Percentiles rank a stretch among this genome's conserved stretches.
Evolutionary conservation across 2,329 filamentous ascomycete species (phyloP).

Genomic region (Sporothrix protearum): DNA sequence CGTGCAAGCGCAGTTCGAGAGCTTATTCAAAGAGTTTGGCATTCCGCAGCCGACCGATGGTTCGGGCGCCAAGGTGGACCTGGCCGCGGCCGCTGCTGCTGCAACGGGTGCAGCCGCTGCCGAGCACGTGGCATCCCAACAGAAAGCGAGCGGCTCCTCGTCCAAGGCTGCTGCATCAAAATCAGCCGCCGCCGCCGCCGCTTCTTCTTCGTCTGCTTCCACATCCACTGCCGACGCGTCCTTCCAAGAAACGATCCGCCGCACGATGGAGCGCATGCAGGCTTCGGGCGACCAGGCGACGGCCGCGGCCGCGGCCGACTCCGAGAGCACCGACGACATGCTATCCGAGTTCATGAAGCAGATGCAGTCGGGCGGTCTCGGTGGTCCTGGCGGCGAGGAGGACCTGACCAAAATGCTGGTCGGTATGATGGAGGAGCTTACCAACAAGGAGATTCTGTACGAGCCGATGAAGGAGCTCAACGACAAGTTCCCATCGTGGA

Average conservation of each 20-base stretch:
- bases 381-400: slow-evolving; percentile 63
- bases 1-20: slow-evolving; percentile 75
- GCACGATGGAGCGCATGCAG: slow-evolving; percentile 96
- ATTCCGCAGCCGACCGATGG: slow-evolving; percentile 7
- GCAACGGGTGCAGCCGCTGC: slow-evolving; percentile 31
- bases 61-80: slow-evolving; percentile 28
- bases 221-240: slow-evolving; percentile 44
- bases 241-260: slow-evolving; percentile 89
- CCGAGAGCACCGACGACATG: slow-evolving; percentile 64
- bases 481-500: slow-evolving; percentile 87
- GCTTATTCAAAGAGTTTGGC: slow-evolving; percentile 69
- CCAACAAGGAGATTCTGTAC: slow-evolving; percentile 96
- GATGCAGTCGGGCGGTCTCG: slow-evolving; percentile 61
- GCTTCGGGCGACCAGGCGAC: slow-evolving; percentile 81
- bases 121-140: slow-evolving; percentile 18
- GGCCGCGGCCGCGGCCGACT: slow-evolving; percentile 65
- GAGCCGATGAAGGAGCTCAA: slow-evolving; percentile 98
- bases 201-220: slow-evolving; percentile 35
- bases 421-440: slow-evolving; percentile 98
- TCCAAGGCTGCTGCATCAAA: slow-evolving; percentile 36
- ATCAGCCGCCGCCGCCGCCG: slow-evolving; percentile 33
- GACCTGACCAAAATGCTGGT: slow-evolving; percentile 93
- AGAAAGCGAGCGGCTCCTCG: slow-evolving; percentile 28
- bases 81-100: slow-evolving; percentile 29
- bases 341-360: slow-evolving; percentile 90